phyloP scores from a whole-genome alignment of 2,329 filamentous ascomycete genomes.

The Xylariaceae sp. region DNA sequence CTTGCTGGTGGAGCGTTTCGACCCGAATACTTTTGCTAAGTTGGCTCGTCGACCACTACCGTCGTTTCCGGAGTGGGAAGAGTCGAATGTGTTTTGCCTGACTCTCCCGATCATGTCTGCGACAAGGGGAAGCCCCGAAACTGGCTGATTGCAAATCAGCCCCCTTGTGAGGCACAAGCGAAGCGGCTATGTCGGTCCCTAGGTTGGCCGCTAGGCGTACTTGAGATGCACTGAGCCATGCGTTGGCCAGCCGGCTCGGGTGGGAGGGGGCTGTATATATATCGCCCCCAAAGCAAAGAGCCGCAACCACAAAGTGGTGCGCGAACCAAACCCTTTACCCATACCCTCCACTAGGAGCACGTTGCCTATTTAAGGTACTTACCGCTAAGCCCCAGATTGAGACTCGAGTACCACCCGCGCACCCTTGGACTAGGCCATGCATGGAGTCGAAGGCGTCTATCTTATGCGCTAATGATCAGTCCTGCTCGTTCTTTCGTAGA shows the following conservation, averaged over 20 bases:
- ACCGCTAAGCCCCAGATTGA: not conserved
- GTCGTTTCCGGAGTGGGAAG: not conserved
- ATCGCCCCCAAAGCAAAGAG: not conserved
- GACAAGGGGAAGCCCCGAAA: not conserved
- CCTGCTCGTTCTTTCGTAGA: not conserved
- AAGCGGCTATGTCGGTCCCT: not conserved
- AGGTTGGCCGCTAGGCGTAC: not conserved
- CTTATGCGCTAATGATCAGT: not conserved
- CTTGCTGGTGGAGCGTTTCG: not conserved
- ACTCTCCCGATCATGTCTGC: not conserved
- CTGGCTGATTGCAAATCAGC: not conserved
- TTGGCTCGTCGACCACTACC: not conserved
- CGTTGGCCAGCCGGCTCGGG: not conserved
- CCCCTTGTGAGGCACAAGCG: not conserved
- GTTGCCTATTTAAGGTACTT: not conserved
- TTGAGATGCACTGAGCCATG: not conserved
- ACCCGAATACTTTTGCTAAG: not conserved
- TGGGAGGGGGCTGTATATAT: not conserved
- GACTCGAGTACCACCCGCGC: too few relatives aligned
- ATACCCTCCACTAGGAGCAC: not conserved
- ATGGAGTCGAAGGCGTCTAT: not conserved
- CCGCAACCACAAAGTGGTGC: not conserved
- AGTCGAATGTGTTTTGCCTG: not conserved
- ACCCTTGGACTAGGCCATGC: not conserved
- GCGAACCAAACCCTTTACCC: not conserved